phyloP scores from a whole-genome alignment of 345 rosid genomes.

The Eucalyptus polybractea region DNA sequence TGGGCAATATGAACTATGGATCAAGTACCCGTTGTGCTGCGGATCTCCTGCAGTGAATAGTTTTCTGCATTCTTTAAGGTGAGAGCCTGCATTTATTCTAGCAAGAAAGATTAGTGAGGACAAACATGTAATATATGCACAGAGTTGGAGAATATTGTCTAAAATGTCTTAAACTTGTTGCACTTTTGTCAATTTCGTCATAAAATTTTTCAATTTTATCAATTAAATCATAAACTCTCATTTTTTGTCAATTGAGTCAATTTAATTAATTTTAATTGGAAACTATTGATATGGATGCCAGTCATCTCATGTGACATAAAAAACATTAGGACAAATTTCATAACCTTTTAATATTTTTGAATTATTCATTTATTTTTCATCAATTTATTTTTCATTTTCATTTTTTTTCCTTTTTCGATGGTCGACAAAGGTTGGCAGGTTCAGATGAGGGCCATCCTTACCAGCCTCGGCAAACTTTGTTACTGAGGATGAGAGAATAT shows the following conservation, averaged over 20 bases:
- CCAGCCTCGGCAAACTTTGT: too few relatives aligned
- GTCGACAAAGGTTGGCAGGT: too few relatives aligned
- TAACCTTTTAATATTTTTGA: too few relatives aligned
- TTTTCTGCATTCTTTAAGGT: background rate
- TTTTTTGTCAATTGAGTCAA: background rate
- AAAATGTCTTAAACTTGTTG: background rate
- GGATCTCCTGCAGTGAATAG: background rate
- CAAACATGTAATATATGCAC: background rate
- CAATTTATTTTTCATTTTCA: too few relatives aligned
- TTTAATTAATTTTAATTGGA: rapidly evolving
- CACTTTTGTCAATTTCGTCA: rapidly evolving
- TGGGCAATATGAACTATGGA: background rate
- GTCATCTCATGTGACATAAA: rapidly evolving
- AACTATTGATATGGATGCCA: rapidly evolving
- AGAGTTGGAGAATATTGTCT: background rate
- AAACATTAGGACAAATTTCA: rapidly evolving
- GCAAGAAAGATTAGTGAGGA: background rate
- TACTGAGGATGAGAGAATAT: too few relatives aligned
- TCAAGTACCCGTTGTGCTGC: background rate
- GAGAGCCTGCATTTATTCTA: background rate
- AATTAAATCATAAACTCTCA: background rate
- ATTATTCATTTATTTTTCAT: too few relatives aligned
- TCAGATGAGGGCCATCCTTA: too few relatives aligned
- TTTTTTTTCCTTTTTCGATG: too few relatives aligned
- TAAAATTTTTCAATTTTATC: background rate